Evolutionary conservation across 2,329 filamentous ascomycete species (phyloP).

Genomic region (Lojkania enalia): DNA sequence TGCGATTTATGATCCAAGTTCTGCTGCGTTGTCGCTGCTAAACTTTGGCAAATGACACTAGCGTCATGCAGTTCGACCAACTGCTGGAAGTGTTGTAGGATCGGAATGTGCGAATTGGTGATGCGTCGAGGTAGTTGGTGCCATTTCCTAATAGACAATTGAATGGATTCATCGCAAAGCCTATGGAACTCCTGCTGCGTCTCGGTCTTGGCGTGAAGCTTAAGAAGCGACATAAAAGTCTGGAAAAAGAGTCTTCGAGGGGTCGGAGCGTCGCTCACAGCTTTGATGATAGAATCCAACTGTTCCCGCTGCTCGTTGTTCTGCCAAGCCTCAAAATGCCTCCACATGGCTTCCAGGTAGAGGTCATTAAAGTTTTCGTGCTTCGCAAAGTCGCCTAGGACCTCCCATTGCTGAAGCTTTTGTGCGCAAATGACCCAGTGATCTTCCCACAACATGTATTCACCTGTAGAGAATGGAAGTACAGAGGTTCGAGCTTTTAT

Average conservation of each 20-base stretch:
- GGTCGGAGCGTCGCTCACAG: constrained; percentile 95
- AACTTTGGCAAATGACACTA: constrained; percentile 90
- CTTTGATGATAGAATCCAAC: constrained; percentile 91
- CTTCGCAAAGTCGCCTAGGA: constrained; percentile 95
- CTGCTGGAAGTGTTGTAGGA: constrained; percentile 97
- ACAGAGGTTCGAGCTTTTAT: constrained; percentile 95
- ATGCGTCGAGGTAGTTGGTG: constrained; percentile 93
- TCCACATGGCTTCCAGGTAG: constrained; percentile 92
- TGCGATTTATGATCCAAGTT: constrained; percentile 95
- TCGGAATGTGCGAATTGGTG: constrained; percentile 91
- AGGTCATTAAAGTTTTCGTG: constrained; percentile 98
- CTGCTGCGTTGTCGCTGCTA: constrained; percentile 77
- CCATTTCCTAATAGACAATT: constrained; percentile 97
- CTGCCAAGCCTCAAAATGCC: constrained; percentile 93
- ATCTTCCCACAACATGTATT: constrained; percentile 99
- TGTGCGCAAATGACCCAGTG: constrained; percentile 98
- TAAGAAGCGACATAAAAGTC: constrained; percentile 94
- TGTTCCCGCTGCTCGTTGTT: constrained; percentile 83
- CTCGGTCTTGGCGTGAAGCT: constrained; percentile 89
- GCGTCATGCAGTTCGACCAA: constrained; percentile 97
- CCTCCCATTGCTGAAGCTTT: constrained; percentile 99
- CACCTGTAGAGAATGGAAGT: constrained; percentile 92
- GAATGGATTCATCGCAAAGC: constrained; percentile 94
- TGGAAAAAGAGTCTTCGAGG: constrained; percentile 95
- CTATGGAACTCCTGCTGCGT: constrained; percentile 78